A percentile compares a stretch with the other conserved stretches of the same genome.
These are phyloP conservation scores for Fusarium incarnatum DNA, from an alignment of 2,329 filamentous ascomycete species.

Conservation along the genomic window DNA sequence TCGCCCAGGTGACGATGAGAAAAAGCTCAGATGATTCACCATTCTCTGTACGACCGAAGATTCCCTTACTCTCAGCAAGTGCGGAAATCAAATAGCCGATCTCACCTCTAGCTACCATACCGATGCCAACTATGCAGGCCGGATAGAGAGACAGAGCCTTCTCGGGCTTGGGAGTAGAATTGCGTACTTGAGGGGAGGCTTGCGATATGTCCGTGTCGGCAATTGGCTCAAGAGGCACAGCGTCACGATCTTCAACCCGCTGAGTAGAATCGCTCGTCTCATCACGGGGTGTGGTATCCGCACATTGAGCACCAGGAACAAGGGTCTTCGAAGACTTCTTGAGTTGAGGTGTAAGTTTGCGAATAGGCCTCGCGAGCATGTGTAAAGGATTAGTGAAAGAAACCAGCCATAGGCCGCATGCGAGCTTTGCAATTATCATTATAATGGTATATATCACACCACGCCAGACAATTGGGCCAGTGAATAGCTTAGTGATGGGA, in stretches of 20 bases:
- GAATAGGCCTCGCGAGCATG: background rate
- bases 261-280: background rate
- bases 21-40: conserved; percentile 57
- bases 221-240: background rate
- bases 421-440: conserved; percentile 73
- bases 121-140: conserved; percentile 71
- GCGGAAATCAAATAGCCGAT: conserved; percentile 82
- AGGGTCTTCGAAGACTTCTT: conserved; percentile 6
- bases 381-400: conserved; percentile 31
- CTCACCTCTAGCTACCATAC: conserved; percentile 82
- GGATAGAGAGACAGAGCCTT: conserved; percentile 75
- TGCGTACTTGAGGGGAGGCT: background rate
- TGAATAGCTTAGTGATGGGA: conserved; percentile 77
- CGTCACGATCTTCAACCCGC: background rate
- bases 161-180: conserved; percentile 40
- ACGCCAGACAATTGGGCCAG: conserved; percentile 72
- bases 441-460: conserved; percentile 78
- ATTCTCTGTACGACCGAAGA: conserved; percentile 49
- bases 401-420: conserved; percentile 70
- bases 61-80: conserved; percentile 67
- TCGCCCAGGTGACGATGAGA: conserved; percentile 66
- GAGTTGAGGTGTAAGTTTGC: background rate
- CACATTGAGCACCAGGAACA: conserved; percentile 27
- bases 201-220: background rate
- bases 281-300: background rate